Conservation (phyloP, 768 basidiomycete genomes). For the Lentinula guzmanii region DNA sequence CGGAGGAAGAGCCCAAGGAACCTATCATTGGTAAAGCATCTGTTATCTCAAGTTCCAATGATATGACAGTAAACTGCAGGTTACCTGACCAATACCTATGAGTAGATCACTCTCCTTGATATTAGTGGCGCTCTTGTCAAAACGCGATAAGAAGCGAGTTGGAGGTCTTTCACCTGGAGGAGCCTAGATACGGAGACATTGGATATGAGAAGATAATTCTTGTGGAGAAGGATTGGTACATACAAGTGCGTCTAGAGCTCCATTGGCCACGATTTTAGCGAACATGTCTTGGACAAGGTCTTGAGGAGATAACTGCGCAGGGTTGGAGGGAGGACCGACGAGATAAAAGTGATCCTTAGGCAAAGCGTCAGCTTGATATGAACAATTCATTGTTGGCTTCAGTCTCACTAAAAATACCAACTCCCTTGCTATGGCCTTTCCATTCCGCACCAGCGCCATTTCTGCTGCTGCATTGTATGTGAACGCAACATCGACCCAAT, state of each 20-base stretch:
- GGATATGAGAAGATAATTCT: neutral
- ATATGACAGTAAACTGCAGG: neutral
- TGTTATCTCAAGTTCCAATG: neutral
- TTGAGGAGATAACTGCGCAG: slow-evolving; percentile 27
- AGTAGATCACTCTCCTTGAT: slow-evolving; percentile 51
- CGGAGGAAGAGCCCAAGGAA: slow-evolving; percentile 48
- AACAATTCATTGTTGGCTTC: too few relatives aligned
- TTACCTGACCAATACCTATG: slow-evolving; percentile 43
- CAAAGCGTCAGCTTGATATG: neutral
- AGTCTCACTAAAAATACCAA: slow-evolving; percentile 41
- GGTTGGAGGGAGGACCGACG: slow-evolving; percentile 42
- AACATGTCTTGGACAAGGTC: slow-evolving; percentile 37
- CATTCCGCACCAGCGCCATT: slow-evolving; percentile 22
- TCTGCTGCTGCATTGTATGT: slow-evolving; percentile 52
- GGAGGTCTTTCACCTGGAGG: slow-evolving; percentile 25
- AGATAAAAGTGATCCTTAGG: slow-evolving; percentile 44
- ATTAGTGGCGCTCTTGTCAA: slow-evolving; percentile 54
- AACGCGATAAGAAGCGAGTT: slow-evolving; percentile 48
- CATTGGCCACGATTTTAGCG: slow-evolving; percentile 37
- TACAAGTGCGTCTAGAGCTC: slow-evolving; percentile 38
- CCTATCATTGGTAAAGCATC: slow-evolving; percentile 19
- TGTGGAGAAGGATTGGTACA: slow-evolving; percentile 1
- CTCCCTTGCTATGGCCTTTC: slow-evolving; percentile 23
- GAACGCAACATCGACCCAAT: slow-evolving; percentile 41
- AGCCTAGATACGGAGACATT: slow-evolving; percentile 7